Evolutionary conservation across 768 basidiomycete species (phyloP).

Genomic region (Pulveroboletus sp.): DNA sequence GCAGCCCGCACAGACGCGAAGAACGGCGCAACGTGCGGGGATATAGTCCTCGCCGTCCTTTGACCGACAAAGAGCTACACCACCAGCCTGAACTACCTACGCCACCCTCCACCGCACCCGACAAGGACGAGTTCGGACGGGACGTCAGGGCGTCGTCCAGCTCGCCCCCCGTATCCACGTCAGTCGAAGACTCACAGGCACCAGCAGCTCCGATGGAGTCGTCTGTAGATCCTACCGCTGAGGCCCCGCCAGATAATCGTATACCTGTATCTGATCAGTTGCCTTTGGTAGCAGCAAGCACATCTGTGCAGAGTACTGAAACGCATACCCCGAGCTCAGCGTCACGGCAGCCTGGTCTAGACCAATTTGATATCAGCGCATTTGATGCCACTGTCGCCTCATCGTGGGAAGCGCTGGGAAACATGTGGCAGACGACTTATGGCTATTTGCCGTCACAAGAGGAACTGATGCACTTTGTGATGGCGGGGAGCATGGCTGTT

Average conservation of each 20-base stretch:
- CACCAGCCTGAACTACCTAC: constrained; percentile 24
- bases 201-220: constrained; percentile 33
- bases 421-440: constrained; percentile 69
- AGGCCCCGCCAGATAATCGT: constrained; percentile 47
- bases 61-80: constrained; percentile 29
- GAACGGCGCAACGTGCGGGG: constrained; percentile 48
- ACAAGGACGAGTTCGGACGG: constrained; percentile 84
- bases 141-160: constrained; percentile 61
- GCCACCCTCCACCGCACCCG: constrained; percentile 32
- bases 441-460: constrained; percentile 68
- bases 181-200: constrained; percentile 23
- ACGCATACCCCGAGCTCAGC: constrained; percentile 34
- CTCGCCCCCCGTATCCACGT: constrained; percentile 29
- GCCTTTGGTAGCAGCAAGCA: constrained; percentile 52
- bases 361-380: constrained; percentile 61
- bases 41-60: constrained; percentile 54
- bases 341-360: constrained; percentile 48
- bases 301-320: constrained; percentile 45
- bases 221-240: constrained; percentile 41
- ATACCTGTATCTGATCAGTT: constrained; percentile 38
- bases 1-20: constrained; percentile 65
- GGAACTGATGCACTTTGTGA: constrained; percentile 71
- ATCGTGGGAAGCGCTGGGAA: constrained; percentile 79
- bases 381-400: constrained; percentile 72
- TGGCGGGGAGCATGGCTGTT: constrained; percentile 35